Evolutionary conservation across 805 yeast genomes (phyloP).

Genomic region (Starmera dryadoides): DNA sequence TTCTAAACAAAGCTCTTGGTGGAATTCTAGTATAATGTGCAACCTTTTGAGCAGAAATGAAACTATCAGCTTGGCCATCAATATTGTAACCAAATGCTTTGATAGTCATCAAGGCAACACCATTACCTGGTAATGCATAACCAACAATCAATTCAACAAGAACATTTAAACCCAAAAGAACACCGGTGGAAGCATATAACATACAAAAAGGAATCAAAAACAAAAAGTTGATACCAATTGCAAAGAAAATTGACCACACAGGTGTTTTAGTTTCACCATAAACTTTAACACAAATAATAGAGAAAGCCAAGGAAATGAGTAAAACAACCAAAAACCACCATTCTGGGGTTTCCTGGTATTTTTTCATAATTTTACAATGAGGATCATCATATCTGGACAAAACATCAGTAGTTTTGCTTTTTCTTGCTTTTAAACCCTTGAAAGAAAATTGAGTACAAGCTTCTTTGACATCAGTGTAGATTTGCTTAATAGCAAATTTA

Average conservation of each 20-base stretch:
- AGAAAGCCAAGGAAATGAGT: conserved; percentile 34
- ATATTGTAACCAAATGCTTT: conserved; percentile 51
- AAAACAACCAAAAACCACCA: conserved; percentile 35
- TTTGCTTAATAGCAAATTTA: conserved; percentile 29
- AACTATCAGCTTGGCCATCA: conserved; percentile 58
- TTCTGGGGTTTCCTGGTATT: conserved; percentile 56
- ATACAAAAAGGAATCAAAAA: conserved; percentile 47
- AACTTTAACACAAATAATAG: conserved; percentile 35
- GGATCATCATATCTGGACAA: conserved; percentile 46
- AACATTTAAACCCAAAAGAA: conserved; percentile 40
- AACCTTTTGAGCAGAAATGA: conserved; percentile 45
- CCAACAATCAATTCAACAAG: conserved; percentile 51
- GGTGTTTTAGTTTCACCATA: conserved; percentile 45
- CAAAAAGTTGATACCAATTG: conserved; percentile 40
- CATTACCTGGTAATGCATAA: conserved; percentile 49
- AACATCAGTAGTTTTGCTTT: conserved; percentile 44
- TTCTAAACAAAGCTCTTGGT: conserved; percentile 40
- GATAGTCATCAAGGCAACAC: conserved; percentile 43
- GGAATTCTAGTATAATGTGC: conserved; percentile 52
- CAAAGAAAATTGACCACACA: conserved; percentile 52
- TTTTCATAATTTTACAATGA: conserved; percentile 44
- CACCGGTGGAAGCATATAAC: conserved; percentile 41
- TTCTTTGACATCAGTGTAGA: conserved; percentile 23
- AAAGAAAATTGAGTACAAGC: conserved; percentile 16
- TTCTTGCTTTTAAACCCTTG: conserved; percentile 38